Evolutionary conservation across 306 rosid species (phyloP).

Genomic region (Fragaria nilgerrensis): DNA sequence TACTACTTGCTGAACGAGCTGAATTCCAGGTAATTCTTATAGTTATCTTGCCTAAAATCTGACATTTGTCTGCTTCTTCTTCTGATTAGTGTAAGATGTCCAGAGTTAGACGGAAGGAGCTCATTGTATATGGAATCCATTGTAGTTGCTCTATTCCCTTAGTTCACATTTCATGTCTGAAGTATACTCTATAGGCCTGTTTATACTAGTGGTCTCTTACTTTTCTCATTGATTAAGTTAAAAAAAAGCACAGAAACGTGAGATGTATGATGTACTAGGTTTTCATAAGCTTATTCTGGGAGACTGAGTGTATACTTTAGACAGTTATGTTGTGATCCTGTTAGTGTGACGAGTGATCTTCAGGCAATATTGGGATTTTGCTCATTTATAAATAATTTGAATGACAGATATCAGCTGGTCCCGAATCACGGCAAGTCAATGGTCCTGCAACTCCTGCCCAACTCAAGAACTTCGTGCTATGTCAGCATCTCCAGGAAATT

Average conservation of each 20-base stretch:
- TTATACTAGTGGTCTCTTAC: background rate
- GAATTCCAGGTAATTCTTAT: conserved; percentile 71
- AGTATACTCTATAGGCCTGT: background rate
- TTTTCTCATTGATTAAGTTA: background rate
- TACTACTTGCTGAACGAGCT: conserved; percentile 74
- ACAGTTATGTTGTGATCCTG: conserved; percentile 15
- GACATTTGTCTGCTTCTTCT: background rate
- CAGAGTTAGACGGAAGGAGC: background rate
- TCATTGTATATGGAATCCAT: background rate
- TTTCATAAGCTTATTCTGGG: background rate
- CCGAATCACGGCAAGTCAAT: conserved; percentile 90
- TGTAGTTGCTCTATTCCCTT: background rate
- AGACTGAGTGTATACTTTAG: conserved; percentile 1
- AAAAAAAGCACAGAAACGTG: background rate
- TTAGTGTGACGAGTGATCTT: conserved; percentile 4
- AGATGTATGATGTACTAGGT: conserved; percentile 7
- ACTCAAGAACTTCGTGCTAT: conserved; percentile 78
- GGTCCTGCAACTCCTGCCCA: conserved; percentile 94
- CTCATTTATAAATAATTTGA: conserved; percentile 14
- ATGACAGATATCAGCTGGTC: conserved; percentile 92
- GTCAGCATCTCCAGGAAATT: conserved; percentile 93
- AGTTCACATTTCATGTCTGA: background rate
- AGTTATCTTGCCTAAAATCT: background rate
- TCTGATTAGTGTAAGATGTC: background rate
- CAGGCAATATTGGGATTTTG: conserved; percentile 17